Percentiles rank a stretch among this genome's conserved stretches.
Conservation (phyloP, 768 basidiomycete species). For the Clavulina sp. region DNA sequence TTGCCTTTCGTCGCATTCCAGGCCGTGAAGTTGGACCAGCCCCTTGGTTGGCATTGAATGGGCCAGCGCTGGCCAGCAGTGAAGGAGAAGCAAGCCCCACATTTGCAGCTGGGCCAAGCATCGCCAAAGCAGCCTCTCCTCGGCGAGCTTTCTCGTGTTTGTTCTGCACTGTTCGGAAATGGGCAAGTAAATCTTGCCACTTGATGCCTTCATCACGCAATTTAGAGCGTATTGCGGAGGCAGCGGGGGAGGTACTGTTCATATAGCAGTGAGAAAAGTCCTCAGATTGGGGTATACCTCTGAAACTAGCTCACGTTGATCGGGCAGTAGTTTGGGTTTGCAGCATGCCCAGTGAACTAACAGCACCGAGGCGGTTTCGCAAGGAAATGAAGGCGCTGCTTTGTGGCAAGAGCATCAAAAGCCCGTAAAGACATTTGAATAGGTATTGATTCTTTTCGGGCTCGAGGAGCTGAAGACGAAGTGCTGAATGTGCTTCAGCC, state of each 20-base stretch:
- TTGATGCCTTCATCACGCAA: constrained; percentile 73
- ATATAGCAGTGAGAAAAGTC: constrained; percentile 13
- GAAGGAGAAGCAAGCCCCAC: no score
- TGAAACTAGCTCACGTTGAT: constrained; percentile 34
- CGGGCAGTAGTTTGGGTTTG: constrained; percentile 31
- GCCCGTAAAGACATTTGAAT: constrained; percentile 93
- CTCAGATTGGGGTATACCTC: not conserved
- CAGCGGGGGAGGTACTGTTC: not conserved
- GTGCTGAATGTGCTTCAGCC: constrained; percentile 27
- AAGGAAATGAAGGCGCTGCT: constrained; percentile 91
- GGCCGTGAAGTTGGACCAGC: not conserved
- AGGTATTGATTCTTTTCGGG: constrained; percentile 92
- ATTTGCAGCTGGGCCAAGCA: not conserved
- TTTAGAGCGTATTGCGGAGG: constrained; percentile 50
- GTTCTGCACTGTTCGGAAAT: constrained; percentile 79
- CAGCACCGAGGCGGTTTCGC: constrained; percentile 82
- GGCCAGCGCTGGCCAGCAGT: no score
- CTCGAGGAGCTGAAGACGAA: constrained; percentile 85
- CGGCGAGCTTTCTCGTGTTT: constrained; percentile 86
- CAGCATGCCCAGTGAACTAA: constrained; percentile 86
- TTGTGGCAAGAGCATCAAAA: constrained; percentile 93
- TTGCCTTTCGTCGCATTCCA: constrained; percentile 2
- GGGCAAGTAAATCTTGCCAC: constrained; percentile 85
- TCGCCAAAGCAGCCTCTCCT: constrained; percentile 27
- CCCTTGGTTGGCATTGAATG: not conserved